phyloP scores from a whole-genome alignment of 129 eudicot genomes.

The Glebionis coronaria region DNA sequence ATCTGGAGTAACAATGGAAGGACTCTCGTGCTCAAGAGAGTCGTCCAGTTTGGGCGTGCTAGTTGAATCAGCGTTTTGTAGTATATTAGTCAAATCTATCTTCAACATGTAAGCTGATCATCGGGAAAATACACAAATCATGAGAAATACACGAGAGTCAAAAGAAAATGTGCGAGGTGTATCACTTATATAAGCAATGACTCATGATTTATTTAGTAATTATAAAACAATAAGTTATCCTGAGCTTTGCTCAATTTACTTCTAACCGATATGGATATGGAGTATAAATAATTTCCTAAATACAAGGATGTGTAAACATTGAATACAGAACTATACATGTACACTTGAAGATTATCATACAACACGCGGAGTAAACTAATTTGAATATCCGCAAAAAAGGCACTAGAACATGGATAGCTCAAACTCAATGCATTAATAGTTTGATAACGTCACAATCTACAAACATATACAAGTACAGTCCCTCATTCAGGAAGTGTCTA shows the following conservation, averaged over 20 bases:
- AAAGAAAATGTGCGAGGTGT: neutral
- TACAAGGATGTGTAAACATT: constrained; percentile 1
- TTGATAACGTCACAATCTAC: neutral
- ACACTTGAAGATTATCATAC: neutral
- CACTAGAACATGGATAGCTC: neutral
- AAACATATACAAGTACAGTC: neutral
- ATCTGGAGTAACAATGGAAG: constrained; percentile 3
- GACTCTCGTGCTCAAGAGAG: constrained; percentile 8
- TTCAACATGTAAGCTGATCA: constrained; percentile 32
- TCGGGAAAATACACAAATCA: neutral
- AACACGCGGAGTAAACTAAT: neutral
- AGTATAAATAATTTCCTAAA: neutral
- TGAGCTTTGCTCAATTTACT: neutral
- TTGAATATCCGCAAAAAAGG: neutral
- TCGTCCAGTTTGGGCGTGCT: constrained; percentile 13
- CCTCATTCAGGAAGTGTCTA: neutral
- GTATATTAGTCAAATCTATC: constrained; percentile 24
- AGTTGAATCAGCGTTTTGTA: constrained; percentile 1
- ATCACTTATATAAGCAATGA: neutral
- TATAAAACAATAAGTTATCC: no score
- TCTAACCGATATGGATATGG: neutral
- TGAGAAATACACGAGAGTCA: neutral
- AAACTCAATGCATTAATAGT: no score
- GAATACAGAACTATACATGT: neutral
- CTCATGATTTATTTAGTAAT: no score